Evolutionary conservation across 352 stramenopile species (phyloP), one percentile per base, ranked within the genome.

Genomic region (Globisporangium megalacanthum): DNA sequence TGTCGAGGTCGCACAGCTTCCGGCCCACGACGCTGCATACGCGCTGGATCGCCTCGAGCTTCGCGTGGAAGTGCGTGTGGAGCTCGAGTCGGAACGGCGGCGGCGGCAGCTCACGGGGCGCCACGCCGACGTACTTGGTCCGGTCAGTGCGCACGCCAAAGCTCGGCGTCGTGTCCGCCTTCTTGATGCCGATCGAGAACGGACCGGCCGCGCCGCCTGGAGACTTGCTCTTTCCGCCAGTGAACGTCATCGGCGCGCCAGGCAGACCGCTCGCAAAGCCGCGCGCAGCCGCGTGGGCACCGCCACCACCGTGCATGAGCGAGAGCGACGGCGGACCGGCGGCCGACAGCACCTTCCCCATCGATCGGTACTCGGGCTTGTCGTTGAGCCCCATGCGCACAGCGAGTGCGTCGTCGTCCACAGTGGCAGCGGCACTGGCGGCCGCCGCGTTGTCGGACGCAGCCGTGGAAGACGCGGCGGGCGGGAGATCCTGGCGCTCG

Each of bases 11-110:
- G 55, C 78, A 91, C 9, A 94, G 68, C 72, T 92, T 94, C 41
- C 80, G 83, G 33, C 84, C 79, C 31, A 94, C 68, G 17, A 90
- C 70, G 14, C 72, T 77, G 48, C 84, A 88, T n/a, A 92, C 70
- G 39, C 84, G 82, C 64, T 83, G 73, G n/a, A 87, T 79, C 20
- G 77, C 65, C 54, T 88, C 76, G 45, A 75, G 70, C 68, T 92
- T 94, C n/a, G 87, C 73, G 60, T 92, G 82, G 64, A 94, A 94
- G 61, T 94, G 84, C 56, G 84, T 92, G 71, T 94, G 84, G 66
- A 90, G 70, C 68, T 94, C 84, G 15, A 94, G 69, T 17, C 84
- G 84, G 63, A 94, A 94, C 7, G 84, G 84, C 3, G 82, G 63
- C 5, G 79, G 78, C 36, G 84, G 84, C n/a, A 94, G 61, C 33